These are phyloP conservation scores for Pseudophaeomoniella oleicola DNA, from an alignment of 2,329 filamentous ascomycete genomes.

Conservation along the genomic window DNA sequence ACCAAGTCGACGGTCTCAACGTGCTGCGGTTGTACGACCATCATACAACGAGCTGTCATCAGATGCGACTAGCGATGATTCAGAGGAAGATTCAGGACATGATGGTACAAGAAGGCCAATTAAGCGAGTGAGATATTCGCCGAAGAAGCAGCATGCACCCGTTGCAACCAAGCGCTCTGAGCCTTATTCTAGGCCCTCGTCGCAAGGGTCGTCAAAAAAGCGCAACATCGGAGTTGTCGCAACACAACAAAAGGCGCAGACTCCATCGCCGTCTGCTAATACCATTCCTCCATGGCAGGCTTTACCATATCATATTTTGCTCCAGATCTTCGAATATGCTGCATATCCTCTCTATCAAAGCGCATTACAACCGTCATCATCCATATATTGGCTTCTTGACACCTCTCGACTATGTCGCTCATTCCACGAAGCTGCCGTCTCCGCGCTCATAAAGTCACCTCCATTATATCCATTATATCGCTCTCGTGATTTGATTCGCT, in stretches of 20 bases:
- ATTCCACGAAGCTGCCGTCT: slow-evolving; percentile 59
- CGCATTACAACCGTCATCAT: slow-evolving; percentile 25
- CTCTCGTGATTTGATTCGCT: slow-evolving; percentile 31
- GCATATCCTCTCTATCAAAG: slow-evolving; percentile 42
- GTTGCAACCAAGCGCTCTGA: background rate
- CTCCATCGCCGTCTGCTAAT: background rate
- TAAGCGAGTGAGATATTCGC: background rate
- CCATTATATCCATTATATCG: slow-evolving; percentile 42
- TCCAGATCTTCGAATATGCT: slow-evolving; percentile 55
- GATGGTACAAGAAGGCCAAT: background rate
- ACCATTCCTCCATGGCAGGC: slow-evolving; percentile 41
- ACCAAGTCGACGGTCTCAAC: background rate
- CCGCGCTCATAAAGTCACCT: slow-evolving; percentile 56
- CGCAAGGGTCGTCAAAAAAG: background rate
- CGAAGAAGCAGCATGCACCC: background rate
- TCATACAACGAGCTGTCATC: background rate
- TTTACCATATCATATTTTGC: slow-evolving; percentile 54
- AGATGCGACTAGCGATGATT: background rate
- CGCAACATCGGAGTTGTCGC: background rate
- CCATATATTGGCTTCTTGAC: slow-evolving; percentile 49
- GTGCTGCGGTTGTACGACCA: background rate
- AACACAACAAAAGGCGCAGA: too few species aligned
- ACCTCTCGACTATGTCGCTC: slow-evolving; percentile 46
- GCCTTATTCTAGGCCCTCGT: background rate
- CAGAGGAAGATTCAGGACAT: background rate